A percentile compares a stretch with the other conserved stretches of the same genome.
Conservation (phyloP, 1,139 yeast genomes). For the Hyphopichia fennica region DNA sequence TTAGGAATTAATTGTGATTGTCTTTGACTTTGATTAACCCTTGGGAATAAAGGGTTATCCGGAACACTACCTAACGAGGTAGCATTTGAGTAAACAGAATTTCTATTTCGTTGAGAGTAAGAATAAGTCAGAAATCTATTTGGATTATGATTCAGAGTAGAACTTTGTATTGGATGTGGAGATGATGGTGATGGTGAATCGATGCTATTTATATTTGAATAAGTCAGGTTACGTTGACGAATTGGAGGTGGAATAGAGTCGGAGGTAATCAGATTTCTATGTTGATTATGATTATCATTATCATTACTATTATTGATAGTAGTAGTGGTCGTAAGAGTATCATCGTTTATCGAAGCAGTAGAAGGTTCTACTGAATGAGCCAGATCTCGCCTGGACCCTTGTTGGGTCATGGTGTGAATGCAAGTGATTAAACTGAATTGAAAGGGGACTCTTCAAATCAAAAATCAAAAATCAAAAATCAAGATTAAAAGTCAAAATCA, state of each 20-base stretch:
- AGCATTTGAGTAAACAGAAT: conserved; percentile 4
- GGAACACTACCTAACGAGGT: conserved; percentile 2
- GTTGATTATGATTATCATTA: neutral
- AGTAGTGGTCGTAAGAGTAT: too few relatives aligned
- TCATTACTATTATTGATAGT: too few relatives aligned
- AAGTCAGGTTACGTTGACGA: too few relatives aligned
- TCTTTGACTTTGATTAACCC: neutral
- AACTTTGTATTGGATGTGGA: too few relatives aligned
- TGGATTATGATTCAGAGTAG: neutral
- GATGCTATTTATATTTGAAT: too few relatives aligned
- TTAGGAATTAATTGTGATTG: neutral
- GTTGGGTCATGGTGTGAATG: neutral
- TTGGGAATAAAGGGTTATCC: conserved; percentile 1
- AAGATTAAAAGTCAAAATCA: too few relatives aligned
- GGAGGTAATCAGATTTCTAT: neutral
- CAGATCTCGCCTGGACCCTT: conserved; percentile 2
- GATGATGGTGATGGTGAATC: too few relatives aligned
- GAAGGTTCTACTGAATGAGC: neutral
- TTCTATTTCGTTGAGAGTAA: neutral
- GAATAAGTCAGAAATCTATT: neutral
- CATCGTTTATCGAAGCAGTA: too few relatives aligned
- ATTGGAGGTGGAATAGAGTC: too few relatives aligned
- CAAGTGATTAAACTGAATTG: too few relatives aligned
- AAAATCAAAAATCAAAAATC: neutral
- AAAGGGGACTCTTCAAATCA: neutral